A percentile compares a stretch with the other conserved stretches of the same genome.
Conservation (phyloP, 2,329 filamentous ascomycete species). For the Ophiostoma populinum region DNA sequence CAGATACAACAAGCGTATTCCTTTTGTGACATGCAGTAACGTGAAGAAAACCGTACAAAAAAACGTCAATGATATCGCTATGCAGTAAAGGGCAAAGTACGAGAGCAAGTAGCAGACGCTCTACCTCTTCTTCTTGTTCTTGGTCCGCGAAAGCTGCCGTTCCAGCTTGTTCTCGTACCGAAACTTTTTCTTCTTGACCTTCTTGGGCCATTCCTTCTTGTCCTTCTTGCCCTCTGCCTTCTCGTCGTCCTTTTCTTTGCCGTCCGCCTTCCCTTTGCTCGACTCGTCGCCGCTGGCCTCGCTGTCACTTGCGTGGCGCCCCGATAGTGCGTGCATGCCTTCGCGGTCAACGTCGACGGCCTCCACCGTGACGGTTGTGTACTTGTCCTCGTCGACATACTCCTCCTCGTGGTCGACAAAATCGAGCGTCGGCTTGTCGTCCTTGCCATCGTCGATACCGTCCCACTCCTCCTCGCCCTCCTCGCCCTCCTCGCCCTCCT, state of each 20-base stretch:
- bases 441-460: conserved; percentile 37
- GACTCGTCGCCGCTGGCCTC: no score
- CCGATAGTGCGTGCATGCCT: conserved; percentile 42
- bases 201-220: conserved; percentile 32
- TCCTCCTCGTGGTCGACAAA: conserved; percentile 72
- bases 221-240: conserved; percentile 18
- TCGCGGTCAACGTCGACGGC: conserved; percentile 65
- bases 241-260: conserved; percentile 18
- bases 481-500: conserved; percentile 17
- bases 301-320: conserved; percentile 15
- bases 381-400: conserved; percentile 91
- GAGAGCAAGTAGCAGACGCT: background rate
- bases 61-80: no score
- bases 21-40: no score
- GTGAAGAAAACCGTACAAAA: no score
- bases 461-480: conserved; percentile 37
- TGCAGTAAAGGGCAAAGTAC: no score
- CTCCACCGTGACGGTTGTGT: conserved; percentile 87
- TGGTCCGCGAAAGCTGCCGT: conserved; percentile 48
- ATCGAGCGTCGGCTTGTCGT: conserved; percentile 18
- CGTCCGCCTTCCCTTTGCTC: conserved; percentile 21
- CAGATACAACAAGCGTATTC: no score
- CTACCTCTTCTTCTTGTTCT: conserved; percentile 45
- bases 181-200: conserved; percentile 82
- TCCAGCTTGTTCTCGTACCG: conserved; percentile 83